Base-by-base conservation (phyloP, 2,329 filamentous ascomycete genomes). In the Didymella arachidicola region DNA sequence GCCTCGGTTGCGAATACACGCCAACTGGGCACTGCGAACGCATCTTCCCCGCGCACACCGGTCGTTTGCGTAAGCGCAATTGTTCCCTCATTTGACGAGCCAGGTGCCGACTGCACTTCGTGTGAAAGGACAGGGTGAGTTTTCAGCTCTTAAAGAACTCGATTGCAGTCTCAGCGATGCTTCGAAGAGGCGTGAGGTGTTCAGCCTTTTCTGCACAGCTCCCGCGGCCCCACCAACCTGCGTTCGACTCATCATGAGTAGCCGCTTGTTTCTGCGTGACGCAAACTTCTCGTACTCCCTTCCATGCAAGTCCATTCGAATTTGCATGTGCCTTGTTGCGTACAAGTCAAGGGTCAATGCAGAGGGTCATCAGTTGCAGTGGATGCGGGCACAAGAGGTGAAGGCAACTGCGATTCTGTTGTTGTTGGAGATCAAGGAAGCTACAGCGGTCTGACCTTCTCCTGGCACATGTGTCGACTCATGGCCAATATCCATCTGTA, bases 1-100 rank as follows among this genome's bases (percentile, higher is more conserved):
- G 36, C 12, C 36, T 50, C 12, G 47, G 27, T 26, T 30, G 12
- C n/a, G 25, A 49, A 27, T 16, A 25, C n/a, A 50, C n/a, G 47
- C 47, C 3, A n/a, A 16, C 10, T 41, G 34, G 34, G 34, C 14
- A 1, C 36, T 12, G 42, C 39, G 6, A 42, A 25, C 39, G 39
- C 46, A 39, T 34, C 44, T 38, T 49, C 36, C 49, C 39, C 48
- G n/a, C 48, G 25, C 38, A 43, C 38, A 42, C 12, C 29, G 22
- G 11, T 41, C n/a, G n/a, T 41, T 12, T 16, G 29, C 39, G 19
- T 39, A 8, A 8, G 19, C 11, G 18, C 18, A 19, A 38, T 18
- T 39, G 18, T 18, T 39, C 36, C 18, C 36, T 39, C 19, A 19
- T n/a, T 19, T 8, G 7, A 38, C 16, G 7, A 18, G 7, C 18